Conservation (phyloP, 495 filamentous ascomycete genomes). For the Neurospora sublineolata region DNA sequence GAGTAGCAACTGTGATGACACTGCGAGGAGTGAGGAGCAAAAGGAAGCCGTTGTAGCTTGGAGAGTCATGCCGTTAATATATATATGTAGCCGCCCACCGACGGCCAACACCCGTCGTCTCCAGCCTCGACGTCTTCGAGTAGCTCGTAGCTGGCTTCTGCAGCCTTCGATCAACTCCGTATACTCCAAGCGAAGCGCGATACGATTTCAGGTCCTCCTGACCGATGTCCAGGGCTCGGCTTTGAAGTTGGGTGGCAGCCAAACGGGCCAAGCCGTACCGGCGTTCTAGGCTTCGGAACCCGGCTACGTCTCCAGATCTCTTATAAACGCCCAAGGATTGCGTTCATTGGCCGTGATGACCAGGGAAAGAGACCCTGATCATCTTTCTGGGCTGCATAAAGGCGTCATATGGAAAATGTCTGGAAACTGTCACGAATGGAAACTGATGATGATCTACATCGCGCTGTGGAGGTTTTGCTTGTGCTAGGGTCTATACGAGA, state of each 20-base stretch:
- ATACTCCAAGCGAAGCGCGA: neutral
- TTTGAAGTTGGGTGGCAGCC: neutral
- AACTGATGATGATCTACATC: neutral
- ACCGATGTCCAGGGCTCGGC: neutral
- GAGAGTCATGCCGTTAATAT: neutral
- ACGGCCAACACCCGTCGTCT: neutral
- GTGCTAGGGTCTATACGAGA: neutral
- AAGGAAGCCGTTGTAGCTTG: neutral
- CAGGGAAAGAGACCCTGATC: neutral
- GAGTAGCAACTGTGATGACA: neutral
- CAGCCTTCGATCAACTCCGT: neutral
- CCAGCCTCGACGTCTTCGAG: neutral
- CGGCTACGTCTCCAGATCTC: neutral
- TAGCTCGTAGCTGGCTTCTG: neutral
- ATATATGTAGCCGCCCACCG: neutral
- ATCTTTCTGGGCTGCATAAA: neutral
- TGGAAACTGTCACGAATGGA: neutral
- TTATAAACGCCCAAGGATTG: neutral
- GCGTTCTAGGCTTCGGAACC: neutral
- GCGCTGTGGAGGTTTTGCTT: neutral
- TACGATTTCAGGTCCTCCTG: neutral
- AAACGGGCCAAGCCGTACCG: neutral
- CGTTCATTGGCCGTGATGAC: neutral
- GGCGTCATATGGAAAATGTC: neutral
- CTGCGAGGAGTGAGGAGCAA: neutral